Evolutionary conservation across 176 grass and related monocot genomes (phyloP), one percentile per base, ranked within the genome.

Genomic region (Pontederia crassipes): DNA sequence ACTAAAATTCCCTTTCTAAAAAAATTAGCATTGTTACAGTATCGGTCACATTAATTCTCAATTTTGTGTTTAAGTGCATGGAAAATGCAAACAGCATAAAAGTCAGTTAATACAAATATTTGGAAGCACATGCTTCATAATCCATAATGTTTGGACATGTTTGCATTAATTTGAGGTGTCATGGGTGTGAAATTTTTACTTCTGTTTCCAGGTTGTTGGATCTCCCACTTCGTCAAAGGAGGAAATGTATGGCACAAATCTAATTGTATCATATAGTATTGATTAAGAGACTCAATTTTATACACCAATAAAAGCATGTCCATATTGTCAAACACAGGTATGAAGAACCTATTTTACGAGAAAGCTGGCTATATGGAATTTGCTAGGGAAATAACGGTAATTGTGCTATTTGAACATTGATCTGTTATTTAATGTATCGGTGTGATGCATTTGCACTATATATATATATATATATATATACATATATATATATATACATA

Each of bases 351-450:
- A 48, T 81, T 97, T 60, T 66, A 88, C 63, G 82, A 85, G 35
- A 98, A 88, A 64, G 28, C 64, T 45, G 93, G 84, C 64, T 88
- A 92, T 64, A 79, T 98, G 52, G 81, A 98, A 81, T 72, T 88
- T 62, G 84, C 93, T 61, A 86, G 77, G 50, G 76, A 98, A 59
- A 79, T 81, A 54, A 92, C 72, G 73, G 84, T 98, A 74, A 79
- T 70, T 75, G 13, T 28, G 16, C 8, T 9, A 57, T 10, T n/a
- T 66, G 2, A 7, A 40, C 6, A 40, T 40, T 40, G 6, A 8
- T 74, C 20, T 14, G 7, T 57, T 65, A 70, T 74, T 60, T 51
- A 64, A 77, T 18, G 58, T 48, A 65, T 64, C 32, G 32, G 9
- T 55, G 54, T 69, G 62, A 18, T 66, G 16, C 55, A 28, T 69